A percentile compares a stretch with the other conserved stretches of the same genome.
phyloP scores from a whole-genome alignment of 805 yeast species.

The Ogataea haglerorum region DNA sequence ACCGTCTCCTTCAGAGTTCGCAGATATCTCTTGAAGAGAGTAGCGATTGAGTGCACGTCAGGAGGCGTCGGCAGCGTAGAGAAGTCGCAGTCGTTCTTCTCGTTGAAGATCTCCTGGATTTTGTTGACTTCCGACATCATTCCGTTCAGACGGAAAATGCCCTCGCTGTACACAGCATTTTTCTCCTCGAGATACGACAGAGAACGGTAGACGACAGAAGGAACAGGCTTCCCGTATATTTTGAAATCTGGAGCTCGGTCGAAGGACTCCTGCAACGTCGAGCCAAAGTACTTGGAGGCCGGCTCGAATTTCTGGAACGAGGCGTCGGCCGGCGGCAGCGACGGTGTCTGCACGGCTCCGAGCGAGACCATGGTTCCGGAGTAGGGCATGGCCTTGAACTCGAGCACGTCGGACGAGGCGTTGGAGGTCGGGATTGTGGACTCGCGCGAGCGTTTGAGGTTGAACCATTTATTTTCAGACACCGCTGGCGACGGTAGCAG shows the following conservation, averaged over 20 bases:
- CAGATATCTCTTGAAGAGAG: slow-evolving; percentile 76
- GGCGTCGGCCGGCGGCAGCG: not conserved
- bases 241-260: slow-evolving; percentile 47
- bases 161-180: slow-evolving; percentile 81
- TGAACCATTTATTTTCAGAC: slow-evolving; percentile 23
- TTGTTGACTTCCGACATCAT: slow-evolving; percentile 72
- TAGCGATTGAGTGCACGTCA: slow-evolving; percentile 86
- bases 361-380: slow-evolving; percentile 22
- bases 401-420: slow-evolving; percentile 22
- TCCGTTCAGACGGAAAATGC: slow-evolving; percentile 87
- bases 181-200: slow-evolving; percentile 60
- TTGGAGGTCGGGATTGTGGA: slow-evolving; percentile 15
- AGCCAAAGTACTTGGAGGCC: slow-evolving; percentile 52
- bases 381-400: slow-evolving; percentile 34
- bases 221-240: slow-evolving; percentile 47
- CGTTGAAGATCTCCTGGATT: slow-evolving; percentile 67
- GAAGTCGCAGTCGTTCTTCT: slow-evolving; percentile 65
- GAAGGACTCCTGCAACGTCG: slow-evolving; percentile 52
- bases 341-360: slow-evolving; percentile 11
- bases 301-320: slow-evolving; percentile 23
- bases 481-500: slow-evolving; percentile 14
- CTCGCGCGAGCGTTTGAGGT: slow-evolving; percentile 17
- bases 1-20: slow-evolving; percentile 75
- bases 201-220: slow-evolving; percentile 76
- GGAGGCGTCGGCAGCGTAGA: slow-evolving; percentile 42